Conservation (phyloP, 768 basidiomycete genomes). For the Agaricus blazei region DNA sequence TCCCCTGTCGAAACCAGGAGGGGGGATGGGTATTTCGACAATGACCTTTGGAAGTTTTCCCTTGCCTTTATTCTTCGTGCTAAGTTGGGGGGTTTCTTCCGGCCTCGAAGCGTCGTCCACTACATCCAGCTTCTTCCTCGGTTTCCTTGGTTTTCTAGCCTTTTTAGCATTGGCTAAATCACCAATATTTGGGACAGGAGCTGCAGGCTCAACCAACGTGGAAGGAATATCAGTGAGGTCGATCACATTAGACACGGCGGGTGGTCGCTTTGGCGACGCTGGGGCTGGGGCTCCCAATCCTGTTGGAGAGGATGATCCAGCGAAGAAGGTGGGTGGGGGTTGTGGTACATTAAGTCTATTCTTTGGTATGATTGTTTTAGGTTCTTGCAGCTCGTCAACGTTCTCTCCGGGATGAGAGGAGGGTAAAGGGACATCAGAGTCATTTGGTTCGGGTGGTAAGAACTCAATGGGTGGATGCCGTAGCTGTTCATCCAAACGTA, state of each 20-base stretch:
- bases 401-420: constrained; percentile 24
- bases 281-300: constrained; percentile 12
- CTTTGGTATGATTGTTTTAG: constrained; percentile 2
- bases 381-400: constrained; percentile 23
- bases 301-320: constrained; percentile 33
- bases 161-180: constrained; percentile 9
- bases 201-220: constrained; percentile 11
- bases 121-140: constrained; percentile 22
- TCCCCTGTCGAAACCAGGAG: not conserved
- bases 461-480: constrained; percentile 30
- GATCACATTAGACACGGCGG: constrained; percentile 14
- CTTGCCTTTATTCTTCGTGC: not conserved
- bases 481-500: not conserved
- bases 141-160: constrained; percentile 20
- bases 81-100: no score
- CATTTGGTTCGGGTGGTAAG: constrained; percentile 19
- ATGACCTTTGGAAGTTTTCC: not conserved
- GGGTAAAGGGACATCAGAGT: constrained; percentile 18
- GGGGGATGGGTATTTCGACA: constrained; percentile 1
- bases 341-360: constrained; percentile 12
- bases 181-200: not conserved
- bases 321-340: constrained; percentile 42
- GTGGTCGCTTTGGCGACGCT: not conserved
- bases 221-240: constrained; percentile 26
- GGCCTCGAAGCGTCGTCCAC: not conserved